Conservation (phyloP, 352 stramenopile genomes). For the Globisporangium camurandrum region DNA sequence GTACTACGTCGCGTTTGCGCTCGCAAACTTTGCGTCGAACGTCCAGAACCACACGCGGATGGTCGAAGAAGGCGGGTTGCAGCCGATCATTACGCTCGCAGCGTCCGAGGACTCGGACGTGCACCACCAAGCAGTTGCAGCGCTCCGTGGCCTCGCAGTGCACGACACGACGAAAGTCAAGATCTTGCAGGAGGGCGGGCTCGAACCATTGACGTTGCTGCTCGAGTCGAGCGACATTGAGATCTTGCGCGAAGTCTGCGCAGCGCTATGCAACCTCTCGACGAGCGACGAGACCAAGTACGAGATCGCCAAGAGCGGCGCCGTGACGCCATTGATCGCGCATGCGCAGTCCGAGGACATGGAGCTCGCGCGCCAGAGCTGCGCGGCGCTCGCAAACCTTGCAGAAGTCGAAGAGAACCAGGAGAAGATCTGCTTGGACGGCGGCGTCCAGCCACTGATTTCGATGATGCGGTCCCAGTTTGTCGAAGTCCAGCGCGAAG, state of each 20-base stretch:
- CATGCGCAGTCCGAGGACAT: conserved; percentile 93
- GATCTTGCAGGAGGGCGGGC: conserved; percentile 94
- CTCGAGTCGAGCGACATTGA: conserved; percentile 88
- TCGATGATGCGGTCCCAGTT: conserved; percentile 94
- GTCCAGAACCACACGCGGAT: conserved; percentile 89
- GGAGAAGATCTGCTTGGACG: conserved; percentile 90
- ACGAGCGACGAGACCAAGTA: conserved; percentile 96
- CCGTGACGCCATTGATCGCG: conserved; percentile 84
- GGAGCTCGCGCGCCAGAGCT: conserved; percentile 85
- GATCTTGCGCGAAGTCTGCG: conserved; percentile 91
- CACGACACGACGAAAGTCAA: conserved; percentile 92
- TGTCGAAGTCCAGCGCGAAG: conserved; percentile 90
- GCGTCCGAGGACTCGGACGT: conserved; percentile 90
- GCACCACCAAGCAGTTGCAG: conserved; percentile 92
- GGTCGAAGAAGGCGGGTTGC: conserved; percentile 92
- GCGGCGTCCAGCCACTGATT: conserved; percentile 88
- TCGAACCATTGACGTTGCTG: conserved; percentile 90
- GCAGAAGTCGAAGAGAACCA: conserved; percentile 94
- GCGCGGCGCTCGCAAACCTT: conserved; percentile 91
- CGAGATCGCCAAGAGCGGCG: conserved; percentile 93
- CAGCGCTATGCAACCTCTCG: conserved; percentile 93
- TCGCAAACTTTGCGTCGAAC: conserved; percentile 94
- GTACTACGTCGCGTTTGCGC: conserved; percentile 93
- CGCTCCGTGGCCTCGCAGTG: conserved; percentile 89
- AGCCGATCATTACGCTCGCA: conserved; percentile 92